phyloP scores from a whole-genome alignment of 495 filamentous ascomycete genomes.

The Talaromyces thailandensis region DNA sequence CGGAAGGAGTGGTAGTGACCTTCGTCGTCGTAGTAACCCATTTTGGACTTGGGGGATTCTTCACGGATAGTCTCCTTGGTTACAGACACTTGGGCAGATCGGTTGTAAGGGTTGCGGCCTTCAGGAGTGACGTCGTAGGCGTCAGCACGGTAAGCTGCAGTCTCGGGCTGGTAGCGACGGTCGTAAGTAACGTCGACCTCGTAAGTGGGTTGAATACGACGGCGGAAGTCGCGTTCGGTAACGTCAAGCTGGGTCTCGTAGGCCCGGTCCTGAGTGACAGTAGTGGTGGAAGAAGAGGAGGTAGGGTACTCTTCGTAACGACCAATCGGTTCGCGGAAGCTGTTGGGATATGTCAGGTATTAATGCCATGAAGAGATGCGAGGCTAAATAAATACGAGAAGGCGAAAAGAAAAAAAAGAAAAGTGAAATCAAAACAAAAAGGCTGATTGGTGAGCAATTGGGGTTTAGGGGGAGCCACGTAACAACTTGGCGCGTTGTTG shows the following conservation, averaged over 20 bases:
- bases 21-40: conserved; percentile 99
- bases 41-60: conserved; percentile 52
- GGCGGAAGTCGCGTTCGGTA: conserved; percentile 78
- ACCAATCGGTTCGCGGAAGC: conserved; percentile 43
- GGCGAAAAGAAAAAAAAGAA: conserved; percentile 5
- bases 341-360: conserved; percentile 37
- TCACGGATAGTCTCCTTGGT: conserved; percentile 40
- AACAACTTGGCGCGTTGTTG: conserved; percentile 6
- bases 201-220: conserved; percentile 63
- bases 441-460: background rate
- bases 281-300: conserved; percentile 8
- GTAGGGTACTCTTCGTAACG: conserved; percentile 42
- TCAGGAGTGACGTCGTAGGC: conserved; percentile 12
- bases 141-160: conserved; percentile 16
- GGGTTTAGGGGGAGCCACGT: conserved; percentile 7
- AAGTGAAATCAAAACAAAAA: conserved; percentile 5
- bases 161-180: conserved; percentile 26
- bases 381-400: conserved; percentile 10
- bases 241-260: conserved; percentile 61
- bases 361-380: conserved; percentile 17
- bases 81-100: conserved; percentile 34
- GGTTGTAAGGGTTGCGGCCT: conserved; percentile 21
- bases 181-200: conserved; percentile 52
- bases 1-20: conserved; percentile 93
- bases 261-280: conserved; percentile 41